Evolutionary conservation across 2,329 filamentous ascomycete genomes (phyloP).

Genomic region (Graphilbum ipis-grandicollis): DNA sequence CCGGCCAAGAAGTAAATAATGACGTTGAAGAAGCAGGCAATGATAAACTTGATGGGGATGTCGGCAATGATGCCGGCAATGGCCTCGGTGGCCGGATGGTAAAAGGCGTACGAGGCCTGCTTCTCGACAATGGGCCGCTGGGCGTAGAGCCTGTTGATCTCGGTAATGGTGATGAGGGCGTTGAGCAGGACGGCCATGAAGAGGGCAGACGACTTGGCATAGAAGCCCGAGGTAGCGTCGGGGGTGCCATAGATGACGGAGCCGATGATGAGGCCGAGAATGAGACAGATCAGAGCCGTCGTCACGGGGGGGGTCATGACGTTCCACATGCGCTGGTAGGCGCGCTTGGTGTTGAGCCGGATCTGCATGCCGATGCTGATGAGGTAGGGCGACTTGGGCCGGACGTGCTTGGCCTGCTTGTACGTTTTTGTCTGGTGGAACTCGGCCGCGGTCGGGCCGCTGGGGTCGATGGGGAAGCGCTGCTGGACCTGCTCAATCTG

Average conservation of each 20-base stretch:
- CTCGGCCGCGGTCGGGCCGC: constrained; percentile 22
- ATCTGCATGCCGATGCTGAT: constrained; percentile 40
- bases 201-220: constrained; percentile 54
- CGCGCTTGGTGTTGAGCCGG: constrained; percentile 38
- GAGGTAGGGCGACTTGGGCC: constrained; percentile 39
- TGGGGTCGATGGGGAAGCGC: constrained; percentile 21
- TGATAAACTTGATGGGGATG: constrained; percentile 64
- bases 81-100: constrained; percentile 81
- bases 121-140: constrained; percentile 90
- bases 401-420: constrained; percentile 30
- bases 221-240: constrained; percentile 19
- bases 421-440: constrained; percentile 27
- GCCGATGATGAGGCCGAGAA: constrained; percentile 20
- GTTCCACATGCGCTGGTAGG: constrained; percentile 65
- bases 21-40: constrained; percentile 60
- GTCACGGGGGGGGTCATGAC: constrained; percentile 61
- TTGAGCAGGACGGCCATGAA: constrained; percentile 83
- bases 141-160: constrained; percentile 72
- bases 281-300: constrained; percentile 63
- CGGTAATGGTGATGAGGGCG: constrained; percentile 62
- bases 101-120: constrained; percentile 69
- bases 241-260: constrained; percentile 8
- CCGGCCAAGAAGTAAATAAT: constrained; percentile 78
- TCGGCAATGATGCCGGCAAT: constrained; percentile 73
- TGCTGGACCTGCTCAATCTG: constrained; percentile 39